Evolutionary conservation across 768 basidiomycete species (phyloP).

Genomic region (Calvatia gigantea): DNA sequence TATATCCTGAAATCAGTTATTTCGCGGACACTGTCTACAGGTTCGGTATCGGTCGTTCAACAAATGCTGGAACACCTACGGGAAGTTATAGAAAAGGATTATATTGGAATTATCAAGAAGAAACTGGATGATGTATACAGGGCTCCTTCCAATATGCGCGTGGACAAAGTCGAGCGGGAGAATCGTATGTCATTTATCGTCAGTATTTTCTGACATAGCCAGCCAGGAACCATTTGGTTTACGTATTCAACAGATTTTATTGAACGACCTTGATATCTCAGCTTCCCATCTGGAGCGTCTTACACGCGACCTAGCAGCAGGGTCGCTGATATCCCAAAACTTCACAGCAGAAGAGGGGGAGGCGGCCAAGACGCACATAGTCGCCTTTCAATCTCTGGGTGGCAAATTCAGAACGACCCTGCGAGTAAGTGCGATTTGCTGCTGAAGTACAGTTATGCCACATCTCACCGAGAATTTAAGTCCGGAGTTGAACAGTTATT

Average conservation of each 20-base stretch:
- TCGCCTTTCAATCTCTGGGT: slow-evolving; percentile 49
- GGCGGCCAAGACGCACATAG: slow-evolving; percentile 43
- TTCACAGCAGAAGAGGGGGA: slow-evolving; percentile 60
- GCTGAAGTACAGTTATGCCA: not conserved
- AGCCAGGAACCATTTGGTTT: not conserved
- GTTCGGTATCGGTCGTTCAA: slow-evolving; percentile 56
- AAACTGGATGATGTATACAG: slow-evolving; percentile 90
- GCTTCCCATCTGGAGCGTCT: slow-evolving; percentile 86
- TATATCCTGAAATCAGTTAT: slow-evolving; percentile 90
- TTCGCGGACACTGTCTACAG: slow-evolving; percentile 73
- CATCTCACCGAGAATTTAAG: slow-evolving; percentile 30
- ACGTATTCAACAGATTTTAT: slow-evolving; percentile 53
- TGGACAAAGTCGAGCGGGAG: slow-evolving; percentile 80
- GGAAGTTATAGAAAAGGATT: slow-evolving; percentile 81
- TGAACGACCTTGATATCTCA: slow-evolving; percentile 95
- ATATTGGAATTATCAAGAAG: slow-evolving; percentile 72
- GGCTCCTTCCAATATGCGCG: slow-evolving; percentile 41
- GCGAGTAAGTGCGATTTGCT: slow-evolving; percentile 48
- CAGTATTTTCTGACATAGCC: slow-evolving; percentile 26
- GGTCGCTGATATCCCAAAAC: slow-evolving; percentile 57
- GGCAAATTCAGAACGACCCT: slow-evolving; percentile 68
- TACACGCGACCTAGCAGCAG: slow-evolving; percentile 56
- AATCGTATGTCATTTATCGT: slow-evolving; percentile 81
- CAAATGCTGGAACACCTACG: slow-evolving; percentile 59
- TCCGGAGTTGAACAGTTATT: slow-evolving; percentile 90